Evolutionary conservation across 2,329 filamentous ascomycete species (phyloP), one percentile per base, ranked within the genome.

Genomic region (Shiraia sp.): DNA sequence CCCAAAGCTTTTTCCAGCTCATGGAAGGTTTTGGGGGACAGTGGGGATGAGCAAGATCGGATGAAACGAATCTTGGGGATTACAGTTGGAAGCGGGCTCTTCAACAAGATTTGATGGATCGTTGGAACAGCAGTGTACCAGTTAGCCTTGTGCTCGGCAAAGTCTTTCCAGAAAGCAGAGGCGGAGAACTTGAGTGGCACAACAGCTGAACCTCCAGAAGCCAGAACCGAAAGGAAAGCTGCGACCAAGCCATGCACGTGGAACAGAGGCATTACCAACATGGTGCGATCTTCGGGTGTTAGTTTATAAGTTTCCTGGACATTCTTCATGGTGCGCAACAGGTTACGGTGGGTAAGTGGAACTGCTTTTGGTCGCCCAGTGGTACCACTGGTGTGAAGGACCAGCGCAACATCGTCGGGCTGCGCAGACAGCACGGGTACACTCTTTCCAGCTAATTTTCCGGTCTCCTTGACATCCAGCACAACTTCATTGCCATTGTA

Each of bases 41-140:
- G 77, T 0, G 89, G 88, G 14, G 87, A 90, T 9, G 88, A 92
- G 74, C 90, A 95, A 10, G 88, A 93, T 53, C 90, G 82, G 62
- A 95, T 91, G 72, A 95, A 95, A 53, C 90, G 83, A 61, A 95
- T 93, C 12, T 77, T 67, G 2, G 88, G 88, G 42, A 83, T 76
- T 1, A 86, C 85, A 40, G 66, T 79, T 4, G 88, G 90, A 3
- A 80, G 68, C 6, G 86, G 82, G 54, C 80, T 83, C 72, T 86
- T 88, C 44, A 95, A 81, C 3, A 95, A 77, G 59, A 95, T 92
- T 64, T 93, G 89, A 69, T 95, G 90, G 65, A 95, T 95, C 1
- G 90, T 95, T 1, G 90, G 90, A n/a, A 93, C 90, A 1, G 90
- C 90, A 0, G 89, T 93, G 72, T 93, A 95, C 90, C 90, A 95